Base-by-base conservation (phyloP, 306 rosid genomes). In the Rosa lucieae region DNA sequence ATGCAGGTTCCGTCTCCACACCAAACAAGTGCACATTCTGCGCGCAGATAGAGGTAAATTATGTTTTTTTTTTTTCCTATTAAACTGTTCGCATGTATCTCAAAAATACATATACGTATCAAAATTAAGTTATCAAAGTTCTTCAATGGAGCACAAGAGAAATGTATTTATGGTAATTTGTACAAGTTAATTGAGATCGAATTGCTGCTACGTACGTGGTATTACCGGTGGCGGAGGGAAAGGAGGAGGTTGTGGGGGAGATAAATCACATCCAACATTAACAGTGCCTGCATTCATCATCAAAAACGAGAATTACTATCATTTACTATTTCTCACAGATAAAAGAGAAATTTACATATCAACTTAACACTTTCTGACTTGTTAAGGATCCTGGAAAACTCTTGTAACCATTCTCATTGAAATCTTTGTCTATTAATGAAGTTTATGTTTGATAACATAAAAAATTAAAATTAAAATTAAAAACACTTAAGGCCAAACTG, bases 1-100 rank as follows among this genome's bases (percentile, higher is more conserved):
- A 87, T 62, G 72, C 90, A 87, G 12, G 67, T 82, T 79, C 86
- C 86, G 15, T 84, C 85, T 1, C 84, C 84, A 21, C 90, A 81
- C 87, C 88, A 84, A 55, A 59, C 76, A 8, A 75, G 12, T 9
- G 48, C 37, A 82, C 90, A 87, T 73, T 55, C 87, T 84, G 85
- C 26, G 39, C 12, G 10, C 70, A 65, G 66, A 26, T 65, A 71
- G 12, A 51, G 29, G 40, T 26, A 12, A 3, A 0, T 8, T 11
- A 61, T 32, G 32, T 5, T 42, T 32, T 20, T 49, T 13, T 59
- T 18, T 42, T 23, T 49, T 49, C 43, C 13, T 39, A 26, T 58
- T 61, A 61, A 26, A 26, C 2, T 26, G 35, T 29, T 10, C 3
- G n/a, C 43, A 63, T 26, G 15, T 8, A 61, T 23, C 39, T 61